Conservation (phyloP, 139 green algal genomes). For the Choricystis sp. region DNA sequence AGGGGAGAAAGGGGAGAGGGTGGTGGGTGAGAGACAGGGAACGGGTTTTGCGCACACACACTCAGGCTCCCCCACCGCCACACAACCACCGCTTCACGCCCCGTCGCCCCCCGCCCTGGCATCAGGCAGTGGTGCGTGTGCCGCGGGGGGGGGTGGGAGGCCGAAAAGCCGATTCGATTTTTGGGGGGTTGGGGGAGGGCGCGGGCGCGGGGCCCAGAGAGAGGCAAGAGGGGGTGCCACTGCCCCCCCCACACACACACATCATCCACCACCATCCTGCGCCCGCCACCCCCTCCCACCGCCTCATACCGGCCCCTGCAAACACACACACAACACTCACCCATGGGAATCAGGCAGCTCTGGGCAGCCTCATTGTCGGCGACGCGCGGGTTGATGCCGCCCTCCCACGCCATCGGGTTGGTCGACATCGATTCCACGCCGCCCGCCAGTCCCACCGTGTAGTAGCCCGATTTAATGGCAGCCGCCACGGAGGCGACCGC, state of each 20-base stretch:
- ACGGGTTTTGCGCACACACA: not conserved
- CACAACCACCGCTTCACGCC: no score
- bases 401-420: conserved; percentile 96
- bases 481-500: conserved; percentile 87
- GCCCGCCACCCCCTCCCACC: not conserved
- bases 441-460: conserved; percentile 78
- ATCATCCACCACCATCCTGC: not conserved
- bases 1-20: no score
- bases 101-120: no score
- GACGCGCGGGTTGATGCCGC: conserved; percentile 75
- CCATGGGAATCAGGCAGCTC: conserved; percentile 94
- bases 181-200: no score
- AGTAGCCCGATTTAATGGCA: conserved; percentile 89
- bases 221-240: no score
- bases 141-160: no score
- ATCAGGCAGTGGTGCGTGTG: no score
- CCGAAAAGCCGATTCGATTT: no score
- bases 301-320: not conserved
- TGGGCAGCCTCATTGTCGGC: conserved; percentile 44
- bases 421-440: conserved; percentile 90
- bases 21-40: not conserved
- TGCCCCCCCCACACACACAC: not conserved
- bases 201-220: no score
- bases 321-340: conserved; percentile 6
- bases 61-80: not conserved